These are phyloP conservation scores for Trypanosomatidae sp. DNA, from an alignment of 208 protist genomes.

Conservation along the genomic window DNA sequence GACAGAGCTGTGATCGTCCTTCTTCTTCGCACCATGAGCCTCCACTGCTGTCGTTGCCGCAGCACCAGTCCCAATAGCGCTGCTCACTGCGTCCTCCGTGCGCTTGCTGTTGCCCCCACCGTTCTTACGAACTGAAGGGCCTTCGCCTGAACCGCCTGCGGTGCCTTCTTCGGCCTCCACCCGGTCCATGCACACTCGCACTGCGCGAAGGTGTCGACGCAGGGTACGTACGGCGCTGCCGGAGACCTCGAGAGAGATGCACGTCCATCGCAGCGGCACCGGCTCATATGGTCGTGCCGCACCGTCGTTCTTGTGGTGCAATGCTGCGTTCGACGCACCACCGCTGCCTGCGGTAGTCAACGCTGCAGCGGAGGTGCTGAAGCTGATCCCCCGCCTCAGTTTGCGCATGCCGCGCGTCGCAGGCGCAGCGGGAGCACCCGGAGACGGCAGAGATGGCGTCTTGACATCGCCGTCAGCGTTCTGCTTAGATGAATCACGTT, in stretches of 20 bases:
- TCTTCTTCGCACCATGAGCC: not conserved
- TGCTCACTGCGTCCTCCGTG: slow-evolving; percentile 1
- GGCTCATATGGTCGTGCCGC: not conserved
- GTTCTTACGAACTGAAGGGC: not conserved
- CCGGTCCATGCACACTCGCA: slow-evolving; percentile 23
- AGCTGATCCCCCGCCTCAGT: not conserved
- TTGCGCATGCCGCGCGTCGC: not conserved
- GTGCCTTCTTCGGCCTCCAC: slow-evolving; percentile 1
- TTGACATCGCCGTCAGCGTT: slow-evolving; percentile 12
- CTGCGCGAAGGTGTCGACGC: slow-evolving; percentile 22
- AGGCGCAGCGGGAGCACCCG: not conserved
- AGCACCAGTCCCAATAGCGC: not conserved
- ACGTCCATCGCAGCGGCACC: slow-evolving; percentile 23
- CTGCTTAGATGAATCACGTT: not conserved
- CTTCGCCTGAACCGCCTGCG: not conserved
- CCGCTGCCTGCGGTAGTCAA: not conserved
- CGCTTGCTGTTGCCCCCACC: not conserved
- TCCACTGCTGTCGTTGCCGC: not conserved
- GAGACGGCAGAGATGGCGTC: not conserved
- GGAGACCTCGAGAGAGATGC: slow-evolving; percentile 23
- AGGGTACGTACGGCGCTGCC: slow-evolving; percentile 10
- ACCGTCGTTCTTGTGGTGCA: slow-evolving; percentile 5
- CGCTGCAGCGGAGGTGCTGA: not conserved
- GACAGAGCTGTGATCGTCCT: slow-evolving; percentile 2
- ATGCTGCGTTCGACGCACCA: not conserved